Evolutionary conservation across 441 rosid genomes (phyloP).

Genomic region (Populus hybrid): DNA sequence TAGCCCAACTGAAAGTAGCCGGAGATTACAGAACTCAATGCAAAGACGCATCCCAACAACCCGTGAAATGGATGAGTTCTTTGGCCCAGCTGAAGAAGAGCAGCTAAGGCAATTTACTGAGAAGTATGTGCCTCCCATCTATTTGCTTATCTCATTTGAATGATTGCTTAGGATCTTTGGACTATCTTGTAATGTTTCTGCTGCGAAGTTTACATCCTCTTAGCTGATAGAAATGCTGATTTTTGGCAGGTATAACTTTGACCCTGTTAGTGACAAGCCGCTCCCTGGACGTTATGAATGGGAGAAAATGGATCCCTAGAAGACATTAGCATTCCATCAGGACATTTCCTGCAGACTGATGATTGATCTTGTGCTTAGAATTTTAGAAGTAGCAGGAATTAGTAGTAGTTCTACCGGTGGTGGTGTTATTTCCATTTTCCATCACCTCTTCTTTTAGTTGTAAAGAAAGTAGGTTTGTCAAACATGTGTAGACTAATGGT

Average conservation of each 20-base stretch:
- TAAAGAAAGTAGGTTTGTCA: conserved; percentile 60
- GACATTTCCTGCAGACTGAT: conserved; percentile 45
- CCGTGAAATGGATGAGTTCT: conserved; percentile 73
- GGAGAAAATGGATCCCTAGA: conserved; percentile 75
- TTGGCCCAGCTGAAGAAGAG: conserved; percentile 67
- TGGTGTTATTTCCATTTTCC: conserved; percentile 62
- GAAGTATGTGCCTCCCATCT: conserved; percentile 39
- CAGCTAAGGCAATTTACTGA: conserved; percentile 63
- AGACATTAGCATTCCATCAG: conserved; percentile 38
- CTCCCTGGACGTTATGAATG: conserved; percentile 80
- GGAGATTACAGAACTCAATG: conserved; percentile 34
- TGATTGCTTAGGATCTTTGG: background rate
- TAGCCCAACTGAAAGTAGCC: conserved; percentile 38
- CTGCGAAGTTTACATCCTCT: background rate
- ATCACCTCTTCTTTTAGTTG: conserved; percentile 53
- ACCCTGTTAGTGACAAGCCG: conserved; percentile 79
- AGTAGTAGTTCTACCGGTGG: conserved; percentile 43
- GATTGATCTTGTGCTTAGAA: conserved; percentile 38
- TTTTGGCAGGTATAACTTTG: conserved; percentile 83
- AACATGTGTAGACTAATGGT: conserved; percentile 64
- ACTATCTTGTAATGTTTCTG: background rate
- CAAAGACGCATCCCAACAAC: conserved; percentile 51
- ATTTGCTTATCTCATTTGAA: conserved; percentile 1
- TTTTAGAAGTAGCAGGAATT: conserved; percentile 34
- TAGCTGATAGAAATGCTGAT: conserved; percentile 9